Percentiles rank a stretch among this genome's conserved stretches.
phyloP scores from a whole-genome alignment of 768 basidiomycete genomes.

The Lactifluus pinguis region DNA sequence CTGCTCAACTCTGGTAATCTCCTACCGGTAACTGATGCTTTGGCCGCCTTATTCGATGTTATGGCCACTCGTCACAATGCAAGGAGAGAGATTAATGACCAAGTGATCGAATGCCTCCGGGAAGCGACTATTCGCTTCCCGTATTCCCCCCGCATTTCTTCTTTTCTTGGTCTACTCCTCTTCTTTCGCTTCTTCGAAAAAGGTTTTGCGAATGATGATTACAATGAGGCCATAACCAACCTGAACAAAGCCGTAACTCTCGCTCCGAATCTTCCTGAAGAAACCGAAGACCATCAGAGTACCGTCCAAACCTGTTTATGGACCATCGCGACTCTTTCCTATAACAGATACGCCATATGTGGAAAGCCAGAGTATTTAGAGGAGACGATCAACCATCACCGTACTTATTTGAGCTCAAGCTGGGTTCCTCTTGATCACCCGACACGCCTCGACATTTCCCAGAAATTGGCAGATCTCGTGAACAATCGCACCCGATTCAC shows the following conservation, averaged over 20 bases:
- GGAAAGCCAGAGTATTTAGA: background rate
- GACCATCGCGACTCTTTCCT: background rate
- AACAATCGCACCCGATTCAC: background rate
- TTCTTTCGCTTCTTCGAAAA: background rate
- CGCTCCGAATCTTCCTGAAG: background rate
- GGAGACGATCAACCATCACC: background rate
- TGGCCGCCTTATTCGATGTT: background rate
- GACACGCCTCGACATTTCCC: background rate
- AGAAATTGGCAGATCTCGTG: background rate
- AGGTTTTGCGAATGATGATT: background rate
- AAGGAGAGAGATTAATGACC: background rate
- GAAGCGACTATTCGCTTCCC: background rate
- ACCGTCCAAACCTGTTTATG: too few relatives aligned
- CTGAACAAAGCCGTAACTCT: background rate
- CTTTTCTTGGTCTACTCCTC: background rate
- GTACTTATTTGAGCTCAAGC: background rate
- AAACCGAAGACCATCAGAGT: too few relatives aligned
- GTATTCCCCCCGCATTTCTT: background rate
- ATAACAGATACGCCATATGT: too few relatives aligned
- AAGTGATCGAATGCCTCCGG: background rate
- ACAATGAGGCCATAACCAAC: background rate
- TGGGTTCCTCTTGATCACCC: background rate
- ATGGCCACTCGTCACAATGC: too few relatives aligned
- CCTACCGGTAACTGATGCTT: background rate
- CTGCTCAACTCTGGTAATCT: background rate